Evolutionary conservation across 2,329 filamentous ascomycete genomes (phyloP), one percentile per base, ranked within the genome.

Genomic region (Epicoccum nigrum): DNA sequence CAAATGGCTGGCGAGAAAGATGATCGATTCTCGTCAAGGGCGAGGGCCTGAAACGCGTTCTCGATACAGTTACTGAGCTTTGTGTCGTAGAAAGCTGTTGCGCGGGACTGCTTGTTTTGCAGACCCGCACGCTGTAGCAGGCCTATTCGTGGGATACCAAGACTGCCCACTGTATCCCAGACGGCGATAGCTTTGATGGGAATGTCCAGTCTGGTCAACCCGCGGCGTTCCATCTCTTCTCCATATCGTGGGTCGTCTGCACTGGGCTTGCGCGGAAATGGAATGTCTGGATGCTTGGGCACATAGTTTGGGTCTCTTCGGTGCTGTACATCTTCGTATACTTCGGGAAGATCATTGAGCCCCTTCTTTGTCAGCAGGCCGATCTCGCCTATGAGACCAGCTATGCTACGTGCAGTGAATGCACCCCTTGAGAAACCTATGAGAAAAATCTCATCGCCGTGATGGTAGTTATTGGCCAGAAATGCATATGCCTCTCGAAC

Each of bases 11-110:
- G 81, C 0, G 73, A 71, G 55, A 82, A 84, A 0, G 81, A 77
- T 8, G 64, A 68, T 1, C 81, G 74, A 35, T 75, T 75, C 56
- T 84, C 81, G 38, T 84, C 81, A 0, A 84, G 71, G 2, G 80
- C 81, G 0, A 84, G 68, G 0, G 81, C 81, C 35, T 84, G 81
- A 54, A 83, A 83, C 1, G 81, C 81, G 51, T 83, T 77, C 31
- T 81, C 76, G 4, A 83, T 69, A n/a, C 63, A 72, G 41, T 73
- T 55, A 21, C 59, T 62, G 12, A 73, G 62, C 15, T 75, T 74
- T 0, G 79, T 81, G 59, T 82, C 78, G 62, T 79, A 77, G 58
- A 81, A 81, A 1, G 67, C 55, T 34, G 77, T 74, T n/a, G 73
- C 71, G 31, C 63, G 66, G 20, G 67, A 69, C 39, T 75, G 67